Evolutionary conservation across 495 filamentous ascomycete species (phyloP), one percentile per base, ranked within the genome.

Genomic region (Thozetella sp.): DNA sequence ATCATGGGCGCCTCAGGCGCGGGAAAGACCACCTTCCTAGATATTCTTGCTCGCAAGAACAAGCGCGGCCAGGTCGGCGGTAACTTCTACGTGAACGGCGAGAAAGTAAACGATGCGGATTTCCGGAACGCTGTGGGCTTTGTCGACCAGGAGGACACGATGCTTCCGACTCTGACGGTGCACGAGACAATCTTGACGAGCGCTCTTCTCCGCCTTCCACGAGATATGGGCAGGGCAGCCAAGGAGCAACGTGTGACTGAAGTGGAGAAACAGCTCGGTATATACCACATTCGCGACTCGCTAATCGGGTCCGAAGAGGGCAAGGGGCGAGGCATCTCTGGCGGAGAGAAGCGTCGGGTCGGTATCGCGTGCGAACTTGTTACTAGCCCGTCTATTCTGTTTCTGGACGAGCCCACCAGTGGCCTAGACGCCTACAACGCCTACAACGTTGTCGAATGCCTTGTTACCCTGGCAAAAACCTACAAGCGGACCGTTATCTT

Each of bases 1-100:
- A 97, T 99, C 69, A 98, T 99, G 94, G 95, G 95, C 40, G 93
- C 95, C 12, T 98, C 96, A 2, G 95, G 95, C 10, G 95, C 95
- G 23, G 95, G 95, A 55, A 99, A 99, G 75, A 98, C 94, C 1
- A 96, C 93, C 0, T 99, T 98, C 74, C 77, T 99, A 26, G 96
- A 99, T 73, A 96, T 99, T 57, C 81, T 99, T 9, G 96, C 96
- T 19, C 86, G 93, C 56, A 99, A 99, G 82, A 99, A 98, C 74
- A 99, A 99, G 76, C 86, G 92, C 22, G 95, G 95, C 27, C 66
- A 78, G 3, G 87, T 91, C 2, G 77, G 82, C 3, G 95, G 95
- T 20, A 83, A 96, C 54, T 97, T 98, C 66, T 96, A 89, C 66
- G 88, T 99, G 54, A 98, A 99, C 67, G 95, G 95, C 30, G 92